Conservation (phyloP, 352 stramenopile genomes). For the Pythium brachiatum region DNA sequence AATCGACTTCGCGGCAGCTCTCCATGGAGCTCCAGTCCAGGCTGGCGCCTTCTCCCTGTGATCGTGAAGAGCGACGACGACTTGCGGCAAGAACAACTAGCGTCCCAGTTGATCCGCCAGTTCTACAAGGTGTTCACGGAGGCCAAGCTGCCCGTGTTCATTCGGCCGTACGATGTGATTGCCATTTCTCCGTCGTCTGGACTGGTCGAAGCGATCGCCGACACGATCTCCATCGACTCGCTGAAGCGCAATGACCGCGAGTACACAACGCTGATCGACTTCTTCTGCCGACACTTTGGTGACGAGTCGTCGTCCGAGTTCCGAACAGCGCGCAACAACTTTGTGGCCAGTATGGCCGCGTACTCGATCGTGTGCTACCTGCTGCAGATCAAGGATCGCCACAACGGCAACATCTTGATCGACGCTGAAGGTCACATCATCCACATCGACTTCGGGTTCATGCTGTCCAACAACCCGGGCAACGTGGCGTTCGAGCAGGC, state of each 20-base stretch:
- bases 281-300: constrained; percentile 94
- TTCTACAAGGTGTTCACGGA: constrained; percentile 95
- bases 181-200: constrained; percentile 92
- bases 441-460: constrained; percentile 97
- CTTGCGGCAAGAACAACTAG: constrained; percentile 96
- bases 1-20: constrained; percentile 87
- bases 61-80: constrained; percentile 99
- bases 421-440: constrained; percentile 95
- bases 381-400: constrained; percentile 97
- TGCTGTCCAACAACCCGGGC: constrained; percentile 92
- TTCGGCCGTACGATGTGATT: constrained; percentile 96
- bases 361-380: constrained; percentile 97
- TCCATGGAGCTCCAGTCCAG: constrained; percentile 74
- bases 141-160: constrained; percentile 92
- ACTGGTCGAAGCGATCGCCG: constrained; percentile 95
- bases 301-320: constrained; percentile 70
- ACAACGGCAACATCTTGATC: constrained; percentile 98
- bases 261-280: constrained; percentile 91
- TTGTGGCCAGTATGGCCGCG: constrained; percentile 81
- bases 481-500: constrained; percentile 96
- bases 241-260: constrained; percentile 96
- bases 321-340: constrained; percentile 80
- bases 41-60: constrained; percentile 91
- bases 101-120: constrained; percentile 94
- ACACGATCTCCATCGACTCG: constrained; percentile 97